Evolutionary conservation across 2,329 filamentous ascomycete genomes (phyloP), one percentile per base, ranked within the genome.

Genomic region (Fusarium sambucinum): DNA sequence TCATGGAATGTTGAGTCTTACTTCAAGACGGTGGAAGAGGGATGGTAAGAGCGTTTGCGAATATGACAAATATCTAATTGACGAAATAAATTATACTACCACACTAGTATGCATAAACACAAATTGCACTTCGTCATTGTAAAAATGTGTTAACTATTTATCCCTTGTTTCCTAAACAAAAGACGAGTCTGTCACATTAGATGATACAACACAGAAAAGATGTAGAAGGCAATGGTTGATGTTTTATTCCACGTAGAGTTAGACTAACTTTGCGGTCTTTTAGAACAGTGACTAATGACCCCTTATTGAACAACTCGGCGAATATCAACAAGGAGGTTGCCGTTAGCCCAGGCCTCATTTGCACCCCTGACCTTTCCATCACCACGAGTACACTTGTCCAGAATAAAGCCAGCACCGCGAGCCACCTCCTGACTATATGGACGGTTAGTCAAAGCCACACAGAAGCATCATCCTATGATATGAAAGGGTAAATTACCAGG

Each of bases 1-100:
- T 59, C 55, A 2, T 59, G 55, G 55, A 46, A 59, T 19, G 47
- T 55, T 2, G 32, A 59, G 21, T 59, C 50, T 9, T 55, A 55
- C 13, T 59, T 59, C 9, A 55, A 59, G 55, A 30, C 48, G 2
- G 27, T 59, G 21, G 30, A 44, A 6, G 30, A 55, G 16, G 55
- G 55, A 17, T 59, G 55, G 55, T 55, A 48, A 6, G 13, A 55
- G 19, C 16, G 17, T 12, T 12, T 2, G 10, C 14, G 5, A 42
- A 42, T 27, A 9, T 27, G 27, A 25, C 23, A 25, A 25, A 25
- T 25, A 25, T 25, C 23, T 25, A 25, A 25, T 25, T 25, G n/a
- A n/a, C n/a, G n/a, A n/a, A n/a, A n/a, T n/a, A n/a, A n/a, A n/a
- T n/a, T n/a, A n/a, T n/a, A n/a, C n/a, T n/a, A n/a, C n/a, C n/a